These are phyloP conservation scores for Entrophospora sp. DNA, from an alignment of 192 early-diverging fungal species.

Conservation along the genomic window DNA sequence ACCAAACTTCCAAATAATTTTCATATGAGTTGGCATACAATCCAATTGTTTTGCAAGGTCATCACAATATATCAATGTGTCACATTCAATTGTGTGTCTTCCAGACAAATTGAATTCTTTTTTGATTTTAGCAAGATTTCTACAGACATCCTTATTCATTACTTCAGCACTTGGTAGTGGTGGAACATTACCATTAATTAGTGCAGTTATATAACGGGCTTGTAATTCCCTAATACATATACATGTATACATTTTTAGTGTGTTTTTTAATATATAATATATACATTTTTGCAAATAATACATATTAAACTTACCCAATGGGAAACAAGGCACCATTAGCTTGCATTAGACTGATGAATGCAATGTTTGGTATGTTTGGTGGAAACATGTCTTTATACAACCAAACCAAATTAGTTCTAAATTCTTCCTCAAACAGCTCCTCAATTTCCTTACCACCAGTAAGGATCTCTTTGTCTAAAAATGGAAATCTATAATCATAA, in stretches of 20 bases:
- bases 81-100: constrained; percentile 46
- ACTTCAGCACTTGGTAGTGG: constrained; percentile 31
- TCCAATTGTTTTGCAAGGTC: constrained; percentile 34
- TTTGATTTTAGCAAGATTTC: constrained; percentile 17
- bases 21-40: constrained; percentile 34
- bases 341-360: constrained; percentile 53
- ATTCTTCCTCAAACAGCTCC: constrained; percentile 22
- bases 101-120: constrained; percentile 24
- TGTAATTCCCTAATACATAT: constrained; percentile 54
- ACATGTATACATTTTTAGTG: too few relatives aligned
- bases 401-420: constrained; percentile 38
- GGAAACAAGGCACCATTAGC: constrained; percentile 46
- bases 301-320: too few relatives aligned
- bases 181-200: constrained; percentile 27
- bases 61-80: constrained; percentile 39
- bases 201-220: constrained; percentile 37
- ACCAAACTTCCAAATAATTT: constrained; percentile 25
- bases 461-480: constrained; percentile 37
- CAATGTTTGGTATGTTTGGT: constrained; percentile 39
- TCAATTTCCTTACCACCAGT: constrained; percentile 29
- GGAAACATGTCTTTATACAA: constrained; percentile 53
- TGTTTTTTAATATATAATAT: too few relatives aligned
- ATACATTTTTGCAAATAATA: too few relatives aligned
- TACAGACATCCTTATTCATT: constrained; percentile 38
- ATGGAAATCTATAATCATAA: constrained; percentile 42